Evolutionary conservation across 2,329 filamentous ascomycete species (phyloP).

Genomic region (Blastomyces parvus): DNA sequence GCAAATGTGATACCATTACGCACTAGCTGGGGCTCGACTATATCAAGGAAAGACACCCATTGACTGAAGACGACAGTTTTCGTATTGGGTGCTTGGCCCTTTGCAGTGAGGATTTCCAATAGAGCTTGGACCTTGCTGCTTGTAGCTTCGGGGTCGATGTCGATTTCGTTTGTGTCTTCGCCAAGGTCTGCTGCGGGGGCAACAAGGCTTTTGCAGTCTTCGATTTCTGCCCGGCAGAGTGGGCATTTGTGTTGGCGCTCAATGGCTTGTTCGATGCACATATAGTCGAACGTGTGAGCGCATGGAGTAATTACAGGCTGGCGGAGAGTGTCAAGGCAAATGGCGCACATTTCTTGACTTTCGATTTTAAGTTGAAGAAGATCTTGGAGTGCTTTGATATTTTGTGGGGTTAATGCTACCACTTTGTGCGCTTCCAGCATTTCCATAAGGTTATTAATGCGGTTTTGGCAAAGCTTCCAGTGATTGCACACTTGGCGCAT

Average conservation of each 20-base stretch:
- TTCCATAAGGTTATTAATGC: conserved; percentile 61
- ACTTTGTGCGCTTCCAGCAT: conserved; percentile 58
- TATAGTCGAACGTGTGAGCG: conserved; percentile 66
- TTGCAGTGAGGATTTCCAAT: conserved; percentile 63
- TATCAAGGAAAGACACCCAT: conserved; percentile 68
- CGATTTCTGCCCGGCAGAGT: conserved; percentile 65
- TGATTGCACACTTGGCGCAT: conserved; percentile 83
- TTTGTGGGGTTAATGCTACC: conserved; percentile 63
- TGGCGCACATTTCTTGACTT: conserved; percentile 69
- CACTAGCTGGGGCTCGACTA: conserved; percentile 60
- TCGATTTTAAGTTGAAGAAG: conserved; percentile 69
- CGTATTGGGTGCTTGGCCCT: conserved; percentile 53
- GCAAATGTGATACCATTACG: conserved; percentile 53
- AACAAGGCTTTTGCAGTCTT: conserved; percentile 53
- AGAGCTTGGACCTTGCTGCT: conserved; percentile 78
- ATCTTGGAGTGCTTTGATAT: conserved; percentile 60
- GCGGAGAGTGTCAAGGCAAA: conserved; percentile 66
- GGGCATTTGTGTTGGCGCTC: conserved; percentile 71
- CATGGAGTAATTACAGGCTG: conserved; percentile 75
- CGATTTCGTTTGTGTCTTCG: conserved; percentile 39
- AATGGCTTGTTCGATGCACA: conserved; percentile 66
- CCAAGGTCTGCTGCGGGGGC: conserved; percentile 52
- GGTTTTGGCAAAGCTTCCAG: conserved; percentile 69
- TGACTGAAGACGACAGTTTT: conserved; percentile 78
- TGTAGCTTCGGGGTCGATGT: conserved; percentile 54